These are phyloP conservation scores for Kluyveromyces lactis DNA, from an alignment of 805 yeast genomes.

Conservation along the genomic window DNA sequence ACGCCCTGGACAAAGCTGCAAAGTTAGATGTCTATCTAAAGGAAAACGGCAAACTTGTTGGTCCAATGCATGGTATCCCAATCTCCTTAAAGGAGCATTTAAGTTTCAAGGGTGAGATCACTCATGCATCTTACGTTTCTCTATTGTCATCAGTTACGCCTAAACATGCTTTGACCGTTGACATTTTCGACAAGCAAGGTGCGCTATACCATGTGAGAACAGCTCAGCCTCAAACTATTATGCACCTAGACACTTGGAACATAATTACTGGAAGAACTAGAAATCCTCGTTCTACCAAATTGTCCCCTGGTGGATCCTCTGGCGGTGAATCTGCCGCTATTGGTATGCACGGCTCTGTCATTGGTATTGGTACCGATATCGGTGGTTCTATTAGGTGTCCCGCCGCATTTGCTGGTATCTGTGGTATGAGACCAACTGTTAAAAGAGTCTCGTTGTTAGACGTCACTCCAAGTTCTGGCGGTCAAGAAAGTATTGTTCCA, in stretches of 20 bases:
- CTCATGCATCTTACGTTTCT: conserved; percentile 54
- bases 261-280: conserved; percentile 51
- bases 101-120: conserved; percentile 42
- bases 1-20: conserved; percentile 48
- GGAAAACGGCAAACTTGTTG: conserved; percentile 43
- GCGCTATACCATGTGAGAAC: conserved; percentile 60
- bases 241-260: conserved; percentile 59
- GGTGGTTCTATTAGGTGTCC: conserved; percentile 68
- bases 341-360: conserved; percentile 48
- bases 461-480: conserved; percentile 47
- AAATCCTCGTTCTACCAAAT: conserved; percentile 47
- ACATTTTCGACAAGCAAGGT: conserved; percentile 42
- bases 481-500: conserved; percentile 57
- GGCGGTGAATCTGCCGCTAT: conserved; percentile 66
- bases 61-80: conserved; percentile 66
- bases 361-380: conserved; percentile 64
- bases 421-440: conserved; percentile 54
- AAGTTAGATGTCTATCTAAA: conserved; percentile 46
- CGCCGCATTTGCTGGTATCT: conserved; percentile 54
- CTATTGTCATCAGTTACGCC: conserved; percentile 38
- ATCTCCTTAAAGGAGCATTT: conserved; percentile 61
- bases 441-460: conserved; percentile 38
- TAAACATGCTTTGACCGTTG: conserved; percentile 39
- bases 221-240: conserved; percentile 58
- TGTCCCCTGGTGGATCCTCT: conserved; percentile 63